Conservation (phyloP, 2,329 filamentous ascomycete genomes). For the Cryphonectria parasitica region DNA sequence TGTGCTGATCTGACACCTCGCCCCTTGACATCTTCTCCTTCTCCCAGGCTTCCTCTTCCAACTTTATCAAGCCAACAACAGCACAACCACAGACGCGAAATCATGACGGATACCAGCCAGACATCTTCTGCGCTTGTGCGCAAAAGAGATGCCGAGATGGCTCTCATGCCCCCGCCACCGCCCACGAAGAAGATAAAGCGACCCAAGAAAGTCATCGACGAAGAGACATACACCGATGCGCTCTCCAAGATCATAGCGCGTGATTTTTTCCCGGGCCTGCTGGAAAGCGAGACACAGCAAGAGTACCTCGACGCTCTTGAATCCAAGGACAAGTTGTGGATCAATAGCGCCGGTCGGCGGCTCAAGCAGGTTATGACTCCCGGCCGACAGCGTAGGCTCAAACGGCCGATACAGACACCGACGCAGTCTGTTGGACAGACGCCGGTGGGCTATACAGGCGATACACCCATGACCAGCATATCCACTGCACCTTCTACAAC, state of each 20-base stretch:
- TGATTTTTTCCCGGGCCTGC: constrained; percentile 92
- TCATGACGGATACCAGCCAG: constrained; percentile 22
- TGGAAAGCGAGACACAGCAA: constrained; percentile 83
- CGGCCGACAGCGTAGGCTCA: constrained; percentile 49
- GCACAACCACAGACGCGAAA: not conserved
- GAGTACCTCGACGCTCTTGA: constrained; percentile 93
- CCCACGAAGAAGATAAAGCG: constrained; percentile 87
- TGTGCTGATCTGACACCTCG: constrained; percentile 7
- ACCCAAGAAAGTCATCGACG: constrained; percentile 84
- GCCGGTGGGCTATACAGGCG: constrained; percentile 68
- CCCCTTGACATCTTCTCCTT: not conserved
- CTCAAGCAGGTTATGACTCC: constrained; percentile 83
- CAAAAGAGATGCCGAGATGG: constrained; percentile 66
- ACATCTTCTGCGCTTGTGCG: constrained; percentile 64
- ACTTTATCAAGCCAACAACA: not conserved
- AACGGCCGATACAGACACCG: constrained; percentile 24
- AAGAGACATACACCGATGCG: constrained; percentile 89
- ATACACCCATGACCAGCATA: constrained; percentile 70
- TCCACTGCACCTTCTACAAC: constrained; percentile 35
- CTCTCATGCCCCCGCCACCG: constrained; percentile 88
- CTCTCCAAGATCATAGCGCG: constrained; percentile 93
- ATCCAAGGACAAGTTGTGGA: constrained; percentile 84
- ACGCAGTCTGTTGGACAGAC: constrained; percentile 51
- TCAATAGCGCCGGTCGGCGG: constrained; percentile 74
- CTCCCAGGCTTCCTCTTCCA: not conserved